These are phyloP conservation scores for Trametopsis cervina DNA, from an alignment of 768 basidiomycete species.

Conservation along the genomic window DNA sequence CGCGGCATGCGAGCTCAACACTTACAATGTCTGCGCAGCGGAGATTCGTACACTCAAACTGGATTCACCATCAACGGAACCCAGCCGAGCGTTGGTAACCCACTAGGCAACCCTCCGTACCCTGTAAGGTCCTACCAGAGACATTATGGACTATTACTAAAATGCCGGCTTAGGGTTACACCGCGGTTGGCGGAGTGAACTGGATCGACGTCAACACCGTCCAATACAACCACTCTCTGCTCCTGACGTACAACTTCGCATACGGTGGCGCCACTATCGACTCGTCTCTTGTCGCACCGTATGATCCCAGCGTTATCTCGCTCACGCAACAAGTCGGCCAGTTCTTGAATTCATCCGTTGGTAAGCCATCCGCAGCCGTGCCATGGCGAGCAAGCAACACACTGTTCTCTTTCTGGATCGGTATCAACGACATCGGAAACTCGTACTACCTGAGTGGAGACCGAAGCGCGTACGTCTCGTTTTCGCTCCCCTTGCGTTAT, in stretches of 20 bases:
- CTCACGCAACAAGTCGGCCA: constrained; percentile 56
- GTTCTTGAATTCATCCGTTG: constrained; percentile 41
- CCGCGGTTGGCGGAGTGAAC: constrained; percentile 48
- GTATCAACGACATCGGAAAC: constrained; percentile 64
- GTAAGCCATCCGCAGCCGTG: constrained; percentile 37
- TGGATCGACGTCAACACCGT: constrained; percentile 53
- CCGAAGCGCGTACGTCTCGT: constrained; percentile 37
- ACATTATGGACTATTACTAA: background rate
- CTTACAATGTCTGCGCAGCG: constrained; percentile 25
- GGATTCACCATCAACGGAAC: constrained; percentile 36
- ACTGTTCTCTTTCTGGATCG: constrained; percentile 65
- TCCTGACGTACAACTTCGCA: constrained; percentile 61
- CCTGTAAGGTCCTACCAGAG: constrained; percentile 24
- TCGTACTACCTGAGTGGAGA: constrained; percentile 42
- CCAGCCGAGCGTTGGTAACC: constrained; percentile 39
- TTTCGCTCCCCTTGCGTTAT: background rate
- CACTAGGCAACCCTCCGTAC: constrained; percentile 47
- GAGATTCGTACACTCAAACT: constrained; percentile 55
- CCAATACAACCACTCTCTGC: constrained; percentile 43
- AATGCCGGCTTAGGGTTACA: constrained; percentile 29
- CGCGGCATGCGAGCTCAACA: no score
- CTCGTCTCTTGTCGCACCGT: constrained; percentile 47
- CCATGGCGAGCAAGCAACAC: constrained; percentile 52
- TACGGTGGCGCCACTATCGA: constrained; percentile 65
- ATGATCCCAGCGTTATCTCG: constrained; percentile 41